Conservation (phyloP, 805 yeast species). For the Kazachstania taianensis region DNA sequence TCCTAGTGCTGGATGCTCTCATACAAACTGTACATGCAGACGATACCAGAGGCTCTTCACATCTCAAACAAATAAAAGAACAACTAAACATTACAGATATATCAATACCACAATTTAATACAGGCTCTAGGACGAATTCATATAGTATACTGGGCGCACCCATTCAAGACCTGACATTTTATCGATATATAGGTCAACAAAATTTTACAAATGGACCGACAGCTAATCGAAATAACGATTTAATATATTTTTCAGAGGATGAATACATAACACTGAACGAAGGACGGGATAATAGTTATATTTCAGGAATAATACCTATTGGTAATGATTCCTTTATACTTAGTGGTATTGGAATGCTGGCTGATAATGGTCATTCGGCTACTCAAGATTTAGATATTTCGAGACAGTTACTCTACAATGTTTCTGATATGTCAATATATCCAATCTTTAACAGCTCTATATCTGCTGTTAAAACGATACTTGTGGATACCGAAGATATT, state of each 20-base stretch:
- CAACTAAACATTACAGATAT: neutral
- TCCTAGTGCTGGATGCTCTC: no score
- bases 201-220: conserved; percentile 26
- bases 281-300: conserved; percentile 9
- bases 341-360: conserved; percentile 26
- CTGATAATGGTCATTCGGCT: no score
- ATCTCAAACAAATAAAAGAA: no score
- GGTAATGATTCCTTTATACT: conserved; percentile 28
- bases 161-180: conserved; percentile 16
- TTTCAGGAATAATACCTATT: conserved; percentile 23
- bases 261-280: conserved; percentile 17
- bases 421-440: conserved; percentile 19
- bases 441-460: conserved; percentile 20
- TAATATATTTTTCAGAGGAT: conserved; percentile 22
- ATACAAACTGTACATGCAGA: no score
- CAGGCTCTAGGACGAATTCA: conserved; percentile 2
- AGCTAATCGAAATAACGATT: conserved; percentile 7
- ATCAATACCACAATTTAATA: neutral
- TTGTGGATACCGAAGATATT: conserved; percentile 43
- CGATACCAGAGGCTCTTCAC: no score
- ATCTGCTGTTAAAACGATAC: conserved; percentile 33
- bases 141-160: conserved; percentile 19
- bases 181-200: conserved; percentile 24
- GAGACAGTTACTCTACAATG: conserved; percentile 29
- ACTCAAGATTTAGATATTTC: conserved; percentile 12